Percentiles rank a stretch among this genome's conserved stretches.
Evolutionary conservation across 2,329 filamentous ascomycete species (phyloP).

Genomic region (Xylaria sp.): DNA sequence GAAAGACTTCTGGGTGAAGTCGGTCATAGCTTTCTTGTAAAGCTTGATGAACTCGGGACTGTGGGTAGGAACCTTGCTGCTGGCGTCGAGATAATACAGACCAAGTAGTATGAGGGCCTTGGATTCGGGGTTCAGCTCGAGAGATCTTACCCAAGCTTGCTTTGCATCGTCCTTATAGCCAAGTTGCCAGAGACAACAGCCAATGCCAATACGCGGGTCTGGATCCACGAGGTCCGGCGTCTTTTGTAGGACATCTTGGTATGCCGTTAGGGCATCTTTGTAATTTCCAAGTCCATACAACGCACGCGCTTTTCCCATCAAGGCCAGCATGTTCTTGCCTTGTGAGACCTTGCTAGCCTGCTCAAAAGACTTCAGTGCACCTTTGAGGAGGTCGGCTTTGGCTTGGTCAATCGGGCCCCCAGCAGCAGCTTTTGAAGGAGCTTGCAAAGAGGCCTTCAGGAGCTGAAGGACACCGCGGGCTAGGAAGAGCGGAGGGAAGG

Average conservation of each 20-base stretch:
- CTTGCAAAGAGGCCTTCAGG: conserved; percentile 85
- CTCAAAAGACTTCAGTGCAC: conserved; percentile 92
- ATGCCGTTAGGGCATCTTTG: conserved; percentile 81
- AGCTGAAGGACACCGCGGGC: conserved; percentile 91
- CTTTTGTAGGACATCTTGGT: conserved; percentile 87
- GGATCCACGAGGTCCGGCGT: conserved; percentile 91
- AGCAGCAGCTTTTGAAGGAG: conserved; percentile 74
- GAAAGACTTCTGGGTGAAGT: conserved; percentile 93
- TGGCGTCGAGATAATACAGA: conserved; percentile 88
- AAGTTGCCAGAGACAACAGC: conserved; percentile 96
- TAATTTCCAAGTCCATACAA: conserved; percentile 89
- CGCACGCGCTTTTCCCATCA: conserved; percentile 88
- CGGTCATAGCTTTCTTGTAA: conserved; percentile 93
- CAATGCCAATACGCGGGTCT: conserved; percentile 94
- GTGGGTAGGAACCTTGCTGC: conserved; percentile 82
- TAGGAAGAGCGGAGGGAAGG: conserved; percentile 89
- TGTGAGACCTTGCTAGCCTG: conserved; percentile 88
- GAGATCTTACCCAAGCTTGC: conserved; percentile 85
- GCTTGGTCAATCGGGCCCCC: conserved; percentile 76
- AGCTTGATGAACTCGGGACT: conserved; percentile 85
- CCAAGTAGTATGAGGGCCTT: conserved; percentile 93
- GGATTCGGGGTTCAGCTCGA: conserved; percentile 84
- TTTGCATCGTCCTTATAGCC: conserved; percentile 94
- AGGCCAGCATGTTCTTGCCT: conserved; percentile 89
- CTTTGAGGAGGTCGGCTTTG: conserved; percentile 80